Percentiles rank a stretch among this genome's conserved stretches.
Conservation (phyloP, 306 rosid species). For the Quercus cerris region DNA sequence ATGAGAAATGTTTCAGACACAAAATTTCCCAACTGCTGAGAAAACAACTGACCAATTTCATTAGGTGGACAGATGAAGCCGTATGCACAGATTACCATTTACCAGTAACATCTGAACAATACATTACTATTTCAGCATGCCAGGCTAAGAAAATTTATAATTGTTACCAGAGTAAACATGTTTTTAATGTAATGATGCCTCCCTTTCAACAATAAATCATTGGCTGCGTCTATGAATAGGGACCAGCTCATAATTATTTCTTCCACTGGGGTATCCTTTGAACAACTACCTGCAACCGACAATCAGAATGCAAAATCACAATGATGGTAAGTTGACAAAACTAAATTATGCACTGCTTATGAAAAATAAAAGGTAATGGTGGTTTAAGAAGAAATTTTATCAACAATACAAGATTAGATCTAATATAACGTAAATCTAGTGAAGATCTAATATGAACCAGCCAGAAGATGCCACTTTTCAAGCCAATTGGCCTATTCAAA, state of each 20-base stretch:
- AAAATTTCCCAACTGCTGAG: background rate
- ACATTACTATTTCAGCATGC: background rate
- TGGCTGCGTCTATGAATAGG: background rate
- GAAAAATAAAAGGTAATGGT: background rate
- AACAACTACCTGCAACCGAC: constrained; percentile 40
- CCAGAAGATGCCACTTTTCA: no score
- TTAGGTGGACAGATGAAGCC: no score
- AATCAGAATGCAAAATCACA: background rate
- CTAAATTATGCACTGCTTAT: background rate
- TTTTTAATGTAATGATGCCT: background rate
- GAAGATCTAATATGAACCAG: no score
- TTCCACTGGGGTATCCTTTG: constrained; percentile 57
- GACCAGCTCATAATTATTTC: constrained; percentile 21
- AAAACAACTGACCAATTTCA: background rate
- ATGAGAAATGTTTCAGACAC: background rate
- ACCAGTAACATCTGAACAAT: background rate
- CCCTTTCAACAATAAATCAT: background rate
- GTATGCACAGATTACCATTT: background rate
- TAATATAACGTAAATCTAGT: no score
- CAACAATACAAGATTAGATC: no score
- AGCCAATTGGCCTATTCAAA: no score
- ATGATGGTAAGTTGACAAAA: background rate
- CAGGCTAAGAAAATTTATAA: background rate
- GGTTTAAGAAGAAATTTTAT: no score
- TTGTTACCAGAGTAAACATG: background rate